Conservation (phyloP, 108 stramenopile genomes). For the Mediolabrus comicus region DNA sequence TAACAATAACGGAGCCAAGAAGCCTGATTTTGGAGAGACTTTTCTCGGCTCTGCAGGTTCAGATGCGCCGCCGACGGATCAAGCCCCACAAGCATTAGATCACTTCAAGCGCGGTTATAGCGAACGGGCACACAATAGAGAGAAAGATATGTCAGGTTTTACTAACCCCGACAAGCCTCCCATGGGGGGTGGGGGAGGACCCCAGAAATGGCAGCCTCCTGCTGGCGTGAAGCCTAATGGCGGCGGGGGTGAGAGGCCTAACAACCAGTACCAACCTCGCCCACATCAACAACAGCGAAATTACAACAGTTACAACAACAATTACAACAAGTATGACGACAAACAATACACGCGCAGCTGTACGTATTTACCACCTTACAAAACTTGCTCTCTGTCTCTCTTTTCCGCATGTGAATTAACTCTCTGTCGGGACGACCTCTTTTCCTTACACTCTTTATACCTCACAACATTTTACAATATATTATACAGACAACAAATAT, state of each 20-base stretch:
- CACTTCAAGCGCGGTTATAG: conserved; percentile 83
- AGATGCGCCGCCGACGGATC: conserved; percentile 25
- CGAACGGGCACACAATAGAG: conserved; percentile 63
- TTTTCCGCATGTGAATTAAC: background rate
- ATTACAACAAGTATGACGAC: conserved; percentile 45
- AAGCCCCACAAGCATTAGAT: conserved; percentile 72
- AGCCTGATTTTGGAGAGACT: background rate
- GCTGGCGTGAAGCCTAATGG: background rate
- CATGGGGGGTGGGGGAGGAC: background rate
- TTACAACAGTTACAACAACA: conserved; percentile 12
- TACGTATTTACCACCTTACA: conserved; percentile 1
- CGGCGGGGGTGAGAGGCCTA: background rate
- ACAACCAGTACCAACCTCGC: conserved; percentile 2
- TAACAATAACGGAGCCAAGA: background rate
- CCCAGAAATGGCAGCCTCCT: conserved; percentile 19
- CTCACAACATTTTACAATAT: background rate
- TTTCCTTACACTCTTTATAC: background rate
- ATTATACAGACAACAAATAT: conserved; percentile 4
- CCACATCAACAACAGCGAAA: conserved; percentile 6
- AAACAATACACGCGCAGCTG: conserved; percentile 34
- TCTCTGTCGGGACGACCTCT: background rate
- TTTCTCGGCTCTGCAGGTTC: background rate
- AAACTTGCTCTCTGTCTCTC: background rate
- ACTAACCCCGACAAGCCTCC: background rate
- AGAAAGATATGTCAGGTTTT: conserved; percentile 42